These are phyloP conservation scores for Paramecium octaurelia DNA, from an alignment of 73 alveolate genomes.

Conservation along the genomic window DNA sequence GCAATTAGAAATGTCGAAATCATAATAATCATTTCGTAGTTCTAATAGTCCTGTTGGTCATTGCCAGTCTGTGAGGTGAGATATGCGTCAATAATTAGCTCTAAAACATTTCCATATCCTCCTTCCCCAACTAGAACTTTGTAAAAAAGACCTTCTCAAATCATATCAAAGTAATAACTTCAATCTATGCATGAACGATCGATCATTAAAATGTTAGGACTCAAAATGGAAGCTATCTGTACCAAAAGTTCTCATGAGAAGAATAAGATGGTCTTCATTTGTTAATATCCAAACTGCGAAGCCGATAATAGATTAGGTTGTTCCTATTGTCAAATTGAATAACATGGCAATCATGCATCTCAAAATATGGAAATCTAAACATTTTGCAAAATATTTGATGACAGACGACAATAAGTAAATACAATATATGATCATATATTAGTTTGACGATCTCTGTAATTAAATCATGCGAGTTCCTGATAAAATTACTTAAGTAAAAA, in stretches of 20 bases:
- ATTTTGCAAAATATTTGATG: slow-evolving; percentile 32
- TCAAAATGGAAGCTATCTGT: slow-evolving; percentile 32
- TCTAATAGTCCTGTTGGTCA: slow-evolving; percentile 37
- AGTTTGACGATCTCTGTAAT: neutral
- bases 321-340: slow-evolving; percentile 21
- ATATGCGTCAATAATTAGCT: neutral
- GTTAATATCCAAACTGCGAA: neutral
- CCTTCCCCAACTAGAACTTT: neutral
- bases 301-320: slow-evolving; percentile 45
- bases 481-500: neutral
- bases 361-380: neutral
- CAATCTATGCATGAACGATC: slow-evolving; percentile 37
- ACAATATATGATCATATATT: neutral
- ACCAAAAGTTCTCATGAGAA: neutral
- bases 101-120: neutral
- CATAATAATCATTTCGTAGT: slow-evolving; percentile 9
- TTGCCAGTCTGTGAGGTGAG: neutral
- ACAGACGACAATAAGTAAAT: neutral
- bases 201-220: slow-evolving; percentile 11
- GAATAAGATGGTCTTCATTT: slow-evolving; percentile 31
- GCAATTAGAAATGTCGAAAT: neutral
- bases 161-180: neutral
- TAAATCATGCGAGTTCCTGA: neutral
- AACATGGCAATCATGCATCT: slow-evolving; percentile 12
- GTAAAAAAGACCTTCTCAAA: neutral